These are phyloP conservation scores for Scheffersomyces segobiensis DNA, from an alignment of 1,139 yeast species.

Conservation along the genomic window DNA sequence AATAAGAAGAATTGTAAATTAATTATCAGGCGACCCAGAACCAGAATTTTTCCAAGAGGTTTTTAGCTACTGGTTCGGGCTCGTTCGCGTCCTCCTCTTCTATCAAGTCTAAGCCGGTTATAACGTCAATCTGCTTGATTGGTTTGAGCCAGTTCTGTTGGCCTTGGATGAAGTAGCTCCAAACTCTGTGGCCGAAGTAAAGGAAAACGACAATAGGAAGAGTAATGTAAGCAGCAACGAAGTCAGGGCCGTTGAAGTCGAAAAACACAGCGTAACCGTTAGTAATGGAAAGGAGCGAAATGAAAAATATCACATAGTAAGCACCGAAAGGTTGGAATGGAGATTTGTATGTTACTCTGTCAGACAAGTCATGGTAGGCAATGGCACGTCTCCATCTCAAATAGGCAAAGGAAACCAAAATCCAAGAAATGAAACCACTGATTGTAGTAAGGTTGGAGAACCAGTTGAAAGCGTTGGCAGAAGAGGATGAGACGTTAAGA, in stretches of 20 bases:
- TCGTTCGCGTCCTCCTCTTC: conserved; percentile 25
- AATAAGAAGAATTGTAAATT: not conserved
- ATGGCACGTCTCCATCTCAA: conserved; percentile 58
- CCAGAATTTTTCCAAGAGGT: conserved; percentile 20
- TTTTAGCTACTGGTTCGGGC: conserved; percentile 20
- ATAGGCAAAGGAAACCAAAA: conserved; percentile 47
- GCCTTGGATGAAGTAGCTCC: conserved; percentile 28
- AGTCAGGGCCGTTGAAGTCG: conserved; percentile 50
- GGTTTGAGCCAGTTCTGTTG: conserved; percentile 36
- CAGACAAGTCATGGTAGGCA: conserved; percentile 37
- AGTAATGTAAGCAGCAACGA: conserved; percentile 63
- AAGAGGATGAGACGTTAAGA: conserved; percentile 56
- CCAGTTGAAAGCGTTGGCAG: conserved; percentile 61
- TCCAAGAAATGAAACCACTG: conserved; percentile 72
- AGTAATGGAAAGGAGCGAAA: conserved; percentile 48
- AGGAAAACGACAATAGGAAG: conserved; percentile 53
- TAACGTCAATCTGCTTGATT: conserved; percentile 42
- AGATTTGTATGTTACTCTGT: conserved; percentile 50
- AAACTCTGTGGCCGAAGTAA: conserved; percentile 44
- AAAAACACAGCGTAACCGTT: conserved; percentile 63
- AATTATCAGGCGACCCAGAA: conserved; percentile 16
- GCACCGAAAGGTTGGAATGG: conserved; percentile 53
- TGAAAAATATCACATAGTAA: conserved; percentile 48
- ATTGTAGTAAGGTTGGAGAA: conserved; percentile 72
- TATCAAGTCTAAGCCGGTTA: conserved; percentile 45